These are phyloP conservation scores for Starmerella stigmatis DNA, from an alignment of 805 yeast species.

Conservation along the genomic window DNA sequence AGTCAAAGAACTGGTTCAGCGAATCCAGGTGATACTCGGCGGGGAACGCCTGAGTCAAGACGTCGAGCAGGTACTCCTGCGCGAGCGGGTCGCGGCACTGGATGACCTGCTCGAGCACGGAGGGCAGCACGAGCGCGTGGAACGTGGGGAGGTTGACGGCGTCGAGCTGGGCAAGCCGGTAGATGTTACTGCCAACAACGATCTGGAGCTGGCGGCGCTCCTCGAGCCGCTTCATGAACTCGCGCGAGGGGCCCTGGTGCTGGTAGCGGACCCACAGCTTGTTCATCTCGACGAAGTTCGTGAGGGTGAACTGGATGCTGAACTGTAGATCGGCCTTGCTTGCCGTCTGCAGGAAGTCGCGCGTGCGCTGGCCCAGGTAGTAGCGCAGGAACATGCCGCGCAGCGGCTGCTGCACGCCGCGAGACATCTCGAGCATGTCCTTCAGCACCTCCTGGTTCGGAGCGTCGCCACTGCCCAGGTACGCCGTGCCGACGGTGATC, in stretches of 20 bases:
- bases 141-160: conserved; percentile 42
- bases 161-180: conserved; percentile 75
- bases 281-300: conserved; percentile 94
- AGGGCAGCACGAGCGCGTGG: conserved; percentile 55
- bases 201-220: conserved; percentile 87
- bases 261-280: conserved; percentile 94
- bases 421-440: conserved; percentile 95
- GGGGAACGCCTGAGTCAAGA: conserved; percentile 87
- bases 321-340: conserved; percentile 37
- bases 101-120: conserved; percentile 74
- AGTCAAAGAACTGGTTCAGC: conserved; percentile 52
- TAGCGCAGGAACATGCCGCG: conserved; percentile 85
- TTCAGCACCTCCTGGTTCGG: conserved; percentile 79
- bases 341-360: conserved; percentile 46
- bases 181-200: conserved; percentile 85
- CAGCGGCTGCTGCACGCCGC: conserved; percentile 93
- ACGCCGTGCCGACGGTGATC: conserved; percentile 90
- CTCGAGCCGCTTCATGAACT: conserved; percentile 56
- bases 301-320: conserved; percentile 65
- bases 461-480: conserved; percentile 64
- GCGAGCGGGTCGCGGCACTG: conserved; percentile 89
- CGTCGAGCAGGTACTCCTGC: conserved; percentile 84
- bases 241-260: conserved; percentile 87
- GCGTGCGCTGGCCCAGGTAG: conserved; percentile 74
- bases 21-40: conserved; percentile 80